Evolutionary conservation across 345 rosid genomes (phyloP), one percentile per base, ranked within the genome.

Genomic region (Corchorus olitorius): DNA sequence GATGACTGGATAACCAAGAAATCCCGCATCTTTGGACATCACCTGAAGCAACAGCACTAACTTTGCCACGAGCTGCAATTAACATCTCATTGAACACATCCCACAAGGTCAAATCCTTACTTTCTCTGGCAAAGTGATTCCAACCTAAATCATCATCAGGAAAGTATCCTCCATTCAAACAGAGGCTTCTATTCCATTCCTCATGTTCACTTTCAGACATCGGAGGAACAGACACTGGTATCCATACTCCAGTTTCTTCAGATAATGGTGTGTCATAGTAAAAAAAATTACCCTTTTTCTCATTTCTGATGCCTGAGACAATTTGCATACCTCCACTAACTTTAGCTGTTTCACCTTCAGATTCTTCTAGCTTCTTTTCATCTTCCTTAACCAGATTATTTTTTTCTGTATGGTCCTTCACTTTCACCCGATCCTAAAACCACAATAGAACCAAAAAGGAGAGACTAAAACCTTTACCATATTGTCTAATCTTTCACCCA

Each of bases 101-200:
- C 78, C 82, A 82, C 82, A 76, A 67, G 3, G 85, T 82, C 77
- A 82, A 22, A 71, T 82, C 85, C 78, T 79, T 76, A 61, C 13
- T 27, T 34, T 79, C 80, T 37, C 75, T 75, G 2, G 9, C 45
- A 22, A 73, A 76, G 69, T 73, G 76, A 79, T 78, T 41, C 80
- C 78, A 82, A 66, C 78, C 75, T 52, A 67, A 50, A 22, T 68
- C 82, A 59, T 73, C 77, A 27, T 75, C 75, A 6, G 80, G 80
- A 55, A 78, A 82, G 71, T 60, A 37, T 60, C 82, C 82, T 39
- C 85, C 68, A 65, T 76, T 76, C 68, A 67, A 34, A 60, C 13
- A 13, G 14, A 61, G 80, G 63, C 82, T 79, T 62, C 20, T 60
- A 8, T 61, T 76, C 80, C 81, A 75, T 65, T 82, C 80, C 43